These are phyloP conservation scores for Pseudonitzschia delicatissima DNA, from an alignment of 108 stramenopile genomes.

Conservation along the genomic window DNA sequence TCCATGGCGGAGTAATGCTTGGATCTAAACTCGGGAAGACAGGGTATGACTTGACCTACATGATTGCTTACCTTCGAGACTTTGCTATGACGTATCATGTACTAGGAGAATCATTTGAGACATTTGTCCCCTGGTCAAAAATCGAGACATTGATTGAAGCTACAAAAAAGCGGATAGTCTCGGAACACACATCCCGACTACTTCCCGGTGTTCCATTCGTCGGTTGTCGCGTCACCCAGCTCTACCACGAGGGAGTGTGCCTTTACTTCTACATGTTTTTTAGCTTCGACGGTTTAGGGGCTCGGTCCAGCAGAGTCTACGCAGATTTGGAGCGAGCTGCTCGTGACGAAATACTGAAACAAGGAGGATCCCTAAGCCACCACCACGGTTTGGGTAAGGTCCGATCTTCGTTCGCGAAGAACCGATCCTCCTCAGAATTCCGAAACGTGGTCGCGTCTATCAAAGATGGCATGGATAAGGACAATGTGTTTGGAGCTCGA, in stretches of 20 bases:
- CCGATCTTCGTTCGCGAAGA: constrained; percentile 54
- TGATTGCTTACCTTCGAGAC: constrained; percentile 94
- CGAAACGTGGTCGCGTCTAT: constrained; percentile 34
- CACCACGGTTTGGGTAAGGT: constrained; percentile 94
- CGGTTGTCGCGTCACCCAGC: constrained; percentile 88
- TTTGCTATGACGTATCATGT: constrained; percentile 90
- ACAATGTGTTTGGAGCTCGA: constrained; percentile 76
- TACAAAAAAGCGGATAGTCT: constrained; percentile 66
- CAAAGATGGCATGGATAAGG: constrained; percentile 66
- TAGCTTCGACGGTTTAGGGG: constrained; percentile 40
- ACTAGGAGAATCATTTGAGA: constrained; percentile 91
- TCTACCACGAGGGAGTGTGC: constrained; percentile 93
- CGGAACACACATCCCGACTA: constrained; percentile 59
- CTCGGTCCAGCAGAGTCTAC: constrained; percentile 60
- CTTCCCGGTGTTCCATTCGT: constrained; percentile 84
- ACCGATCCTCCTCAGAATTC: constrained; percentile 48
- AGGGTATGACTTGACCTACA: constrained; percentile 91
- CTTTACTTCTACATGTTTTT: constrained; percentile 95
- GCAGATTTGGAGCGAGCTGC: constrained; percentile 80
- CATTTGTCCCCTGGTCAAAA: constrained; percentile 89
- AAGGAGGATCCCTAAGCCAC: constrained; percentile 90
- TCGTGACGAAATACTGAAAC: constrained; percentile 75
- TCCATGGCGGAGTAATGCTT: constrained; percentile 69
- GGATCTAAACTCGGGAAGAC: constrained; percentile 76
- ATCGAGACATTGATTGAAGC: constrained; percentile 47